These are phyloP conservation scores for Trichoderma orchidacearum DNA, from an alignment of 495 filamentous ascomycete species.

Conservation along the genomic window DNA sequence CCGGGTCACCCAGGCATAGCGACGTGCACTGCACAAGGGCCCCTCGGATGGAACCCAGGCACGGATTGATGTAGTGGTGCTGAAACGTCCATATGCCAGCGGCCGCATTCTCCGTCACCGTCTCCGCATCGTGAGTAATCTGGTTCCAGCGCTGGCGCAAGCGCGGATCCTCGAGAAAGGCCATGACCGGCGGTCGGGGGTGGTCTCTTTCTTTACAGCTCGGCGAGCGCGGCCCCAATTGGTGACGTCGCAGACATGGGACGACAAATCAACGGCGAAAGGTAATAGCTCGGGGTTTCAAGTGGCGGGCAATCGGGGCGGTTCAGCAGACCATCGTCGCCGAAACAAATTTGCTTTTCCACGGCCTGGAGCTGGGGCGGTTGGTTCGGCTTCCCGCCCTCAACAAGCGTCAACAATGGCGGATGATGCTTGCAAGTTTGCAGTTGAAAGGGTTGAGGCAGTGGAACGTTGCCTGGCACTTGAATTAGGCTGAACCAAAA, in stretches of 20 bases:
- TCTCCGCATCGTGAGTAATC: slow-evolving; percentile 81
- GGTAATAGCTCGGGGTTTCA: background rate
- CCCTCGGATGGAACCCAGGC: slow-evolving; percentile 49
- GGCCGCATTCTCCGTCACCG: slow-evolving; percentile 82
- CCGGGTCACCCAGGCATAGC: slow-evolving; percentile 58
- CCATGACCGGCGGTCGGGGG: slow-evolving; percentile 17
- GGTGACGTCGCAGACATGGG: background rate
- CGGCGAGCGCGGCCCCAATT: background rate
- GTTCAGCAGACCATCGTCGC: background rate
- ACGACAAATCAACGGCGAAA: background rate
- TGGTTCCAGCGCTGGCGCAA: slow-evolving; percentile 89
- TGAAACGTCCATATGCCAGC: slow-evolving; percentile 78
- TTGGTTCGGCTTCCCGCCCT: background rate
- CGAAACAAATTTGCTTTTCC: no score
- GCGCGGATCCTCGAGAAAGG: slow-evolving; percentile 72
- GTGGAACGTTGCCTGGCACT: background rate
- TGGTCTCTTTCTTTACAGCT: background rate
- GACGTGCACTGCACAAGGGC: slow-evolving; percentile 57
- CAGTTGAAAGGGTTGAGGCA: background rate
- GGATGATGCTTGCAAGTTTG: background rate
- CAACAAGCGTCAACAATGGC: background rate
- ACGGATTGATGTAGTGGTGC: slow-evolving; percentile 73
- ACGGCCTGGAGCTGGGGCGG: background rate
- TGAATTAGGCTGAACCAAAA: background rate
- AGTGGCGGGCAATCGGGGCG: background rate